These are phyloP conservation scores for Wilhelminamyces savonicus DNA, from an alignment of 805 yeast species.

Conservation along the genomic window DNA sequence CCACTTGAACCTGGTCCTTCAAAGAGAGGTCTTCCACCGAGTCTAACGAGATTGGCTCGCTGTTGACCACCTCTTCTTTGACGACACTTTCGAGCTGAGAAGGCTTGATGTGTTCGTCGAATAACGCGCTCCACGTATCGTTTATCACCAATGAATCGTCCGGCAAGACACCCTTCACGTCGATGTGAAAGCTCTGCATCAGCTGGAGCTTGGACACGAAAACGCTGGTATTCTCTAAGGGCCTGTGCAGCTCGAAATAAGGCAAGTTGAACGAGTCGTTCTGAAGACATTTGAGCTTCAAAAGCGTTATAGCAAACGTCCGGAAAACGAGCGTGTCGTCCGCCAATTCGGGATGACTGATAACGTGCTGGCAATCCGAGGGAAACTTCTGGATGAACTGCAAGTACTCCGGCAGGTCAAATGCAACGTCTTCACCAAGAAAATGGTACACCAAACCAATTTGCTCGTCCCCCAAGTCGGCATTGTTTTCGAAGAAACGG, in stretches of 20 bases:
- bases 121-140: slow-evolving; percentile 23
- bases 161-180: slow-evolving; percentile 12
- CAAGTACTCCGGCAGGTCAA: slow-evolving; percentile 34
- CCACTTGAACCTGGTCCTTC: slow-evolving; percentile 53
- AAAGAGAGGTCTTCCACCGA: slow-evolving; percentile 12
- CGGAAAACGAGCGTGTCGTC: slow-evolving; percentile 57
- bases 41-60: slow-evolving; percentile 14
- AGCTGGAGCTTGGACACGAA: slow-evolving; percentile 22
- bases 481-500: slow-evolving; percentile 26
- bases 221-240: slow-evolving; percentile 5
- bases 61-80: slow-evolving; percentile 11
- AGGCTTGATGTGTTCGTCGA: slow-evolving; percentile 21
- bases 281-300: slow-evolving; percentile 54
- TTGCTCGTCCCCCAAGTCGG: slow-evolving; percentile 26
- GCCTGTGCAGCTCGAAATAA: slow-evolving; percentile 12
- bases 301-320: slow-evolving; percentile 44
- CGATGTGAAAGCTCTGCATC: slow-evolving; percentile 22
- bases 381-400: slow-evolving; percentile 53
- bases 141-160: slow-evolving; percentile 14
- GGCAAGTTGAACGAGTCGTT: slow-evolving; percentile 40
- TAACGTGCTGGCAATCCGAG: slow-evolving; percentile 45
- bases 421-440: slow-evolving; percentile 56
- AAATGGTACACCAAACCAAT: slow-evolving; percentile 66
- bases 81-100: slow-evolving; percentile 8
- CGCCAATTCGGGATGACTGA: slow-evolving; percentile 66